A percentile compares a stretch with the other conserved stretches of the same genome.
These are phyloP conservation scores for Wakefieldia striispora DNA, from an alignment of 768 basidiomycete genomes.

Conservation along the genomic window DNA sequence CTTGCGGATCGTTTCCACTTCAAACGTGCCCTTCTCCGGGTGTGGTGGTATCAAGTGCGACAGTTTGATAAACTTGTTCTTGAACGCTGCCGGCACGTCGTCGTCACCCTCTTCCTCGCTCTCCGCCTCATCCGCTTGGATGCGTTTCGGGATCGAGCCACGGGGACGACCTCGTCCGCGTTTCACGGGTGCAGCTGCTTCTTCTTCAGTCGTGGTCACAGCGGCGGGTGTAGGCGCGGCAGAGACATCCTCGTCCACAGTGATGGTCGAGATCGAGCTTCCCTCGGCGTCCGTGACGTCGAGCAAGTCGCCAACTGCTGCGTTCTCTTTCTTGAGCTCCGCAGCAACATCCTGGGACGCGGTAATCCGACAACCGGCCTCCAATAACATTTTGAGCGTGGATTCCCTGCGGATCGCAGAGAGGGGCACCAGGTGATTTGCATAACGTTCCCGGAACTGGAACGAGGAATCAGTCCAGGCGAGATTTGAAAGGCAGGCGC, in stretches of 20 bases:
- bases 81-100: slow-evolving; percentile 25
- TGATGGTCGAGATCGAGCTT: slow-evolving; percentile 31
- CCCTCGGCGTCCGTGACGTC: slow-evolving; percentile 37
- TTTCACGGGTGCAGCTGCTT: background rate
- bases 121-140: slow-evolving; percentile 8
- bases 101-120: slow-evolving; percentile 10
- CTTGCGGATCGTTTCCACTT: slow-evolving; percentile 76
- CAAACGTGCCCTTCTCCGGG: slow-evolving; percentile 83
- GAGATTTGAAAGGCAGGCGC: background rate
- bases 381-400: slow-evolving; percentile 40
- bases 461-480: background rate
- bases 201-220: slow-evolving; percentile 2
- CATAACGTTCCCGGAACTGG: slow-evolving; percentile 78
- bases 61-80: slow-evolving; percentile 70
- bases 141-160: slow-evolving; percentile 19
- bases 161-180: slow-evolving; percentile 19
- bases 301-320: slow-evolving; percentile 33
- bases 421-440: slow-evolving; percentile 65
- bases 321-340: slow-evolving; percentile 14
- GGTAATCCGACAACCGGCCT: slow-evolving; percentile 45
- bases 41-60: slow-evolving; percentile 74
- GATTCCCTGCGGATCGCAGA: slow-evolving; percentile 38
- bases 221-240: background rate
- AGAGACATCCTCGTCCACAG: slow-evolving; percentile 1
- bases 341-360: slow-evolving; percentile 41